phyloP scores from a whole-genome alignment of 1,284 basidiomycete species.

The Bjerkandera adusta region DNA sequence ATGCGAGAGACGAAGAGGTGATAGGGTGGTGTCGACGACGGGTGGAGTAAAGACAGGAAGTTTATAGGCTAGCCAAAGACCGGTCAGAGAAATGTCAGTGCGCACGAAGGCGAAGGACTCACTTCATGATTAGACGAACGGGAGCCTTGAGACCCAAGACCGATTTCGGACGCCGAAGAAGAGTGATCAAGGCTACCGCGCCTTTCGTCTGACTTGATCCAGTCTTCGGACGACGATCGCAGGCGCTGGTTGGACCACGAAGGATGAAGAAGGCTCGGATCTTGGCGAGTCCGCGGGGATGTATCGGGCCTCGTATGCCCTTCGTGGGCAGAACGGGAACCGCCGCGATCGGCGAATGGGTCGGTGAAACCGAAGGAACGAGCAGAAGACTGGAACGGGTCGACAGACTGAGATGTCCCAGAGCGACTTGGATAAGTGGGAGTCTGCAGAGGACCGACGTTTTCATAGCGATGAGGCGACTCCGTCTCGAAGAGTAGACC shows the following conservation, averaged over 20 bases:
- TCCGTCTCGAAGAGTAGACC: constrained; percentile 33
- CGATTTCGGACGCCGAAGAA: constrained; percentile 17
- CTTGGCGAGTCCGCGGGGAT: constrained; percentile 20
- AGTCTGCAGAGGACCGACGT: constrained; percentile 18
- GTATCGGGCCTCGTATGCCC: constrained; percentile 30
- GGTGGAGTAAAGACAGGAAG: constrained; percentile 77
- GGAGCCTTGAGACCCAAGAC: constrained; percentile 21
- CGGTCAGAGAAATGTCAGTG: constrained; percentile 16
- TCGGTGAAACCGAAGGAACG: constrained; percentile 48
- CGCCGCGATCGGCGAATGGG: constrained; percentile 46
- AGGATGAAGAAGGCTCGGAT: constrained; percentile 20
- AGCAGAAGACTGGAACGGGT: constrained; percentile 29
- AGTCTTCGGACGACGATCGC: constrained; percentile 28
- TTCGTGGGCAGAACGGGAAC: constrained; percentile 22
- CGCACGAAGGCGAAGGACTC: constrained; percentile 15
- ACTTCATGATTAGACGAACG: constrained; percentile 37
- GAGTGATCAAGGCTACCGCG: constrained; percentile 21
- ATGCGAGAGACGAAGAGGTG: constrained; percentile 76
- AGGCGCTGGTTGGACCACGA: constrained; percentile 27
- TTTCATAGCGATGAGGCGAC: constrained; percentile 19
- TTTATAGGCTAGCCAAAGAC: constrained; percentile 82
- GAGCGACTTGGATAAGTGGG: constrained; percentile 21
- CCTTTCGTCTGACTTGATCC: constrained; percentile 31
- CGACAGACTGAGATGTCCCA: constrained; percentile 30
- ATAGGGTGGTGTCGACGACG: constrained; percentile 79